Percentiles rank a stretch among this genome's conserved stretches.
Evolutionary conservation across 169 alveolate species (phyloP).

Genomic region (Plasmodium coatneyi): DNA sequence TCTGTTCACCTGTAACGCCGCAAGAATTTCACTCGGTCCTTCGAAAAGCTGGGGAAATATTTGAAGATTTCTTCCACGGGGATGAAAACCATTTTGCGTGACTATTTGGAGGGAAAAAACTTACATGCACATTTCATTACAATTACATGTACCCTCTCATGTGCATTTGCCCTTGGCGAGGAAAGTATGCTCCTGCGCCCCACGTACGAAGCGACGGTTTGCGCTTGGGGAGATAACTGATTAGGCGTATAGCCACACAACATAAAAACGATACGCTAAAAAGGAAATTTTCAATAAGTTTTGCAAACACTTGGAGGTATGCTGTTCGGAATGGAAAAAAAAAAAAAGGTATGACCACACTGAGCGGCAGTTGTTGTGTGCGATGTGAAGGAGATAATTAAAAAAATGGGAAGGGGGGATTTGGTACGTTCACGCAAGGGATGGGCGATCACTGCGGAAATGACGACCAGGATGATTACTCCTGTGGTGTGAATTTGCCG

Average conservation of each 20-base stretch:
- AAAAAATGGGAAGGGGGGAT: background rate
- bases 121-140: background rate
- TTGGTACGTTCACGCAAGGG: background rate
- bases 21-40: conserved; percentile 65
- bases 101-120: background rate
- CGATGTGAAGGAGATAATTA: background rate
- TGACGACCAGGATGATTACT: background rate
- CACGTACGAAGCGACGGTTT: background rate
- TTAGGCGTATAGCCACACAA: background rate
- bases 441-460: background rate
- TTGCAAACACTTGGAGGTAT: background rate
- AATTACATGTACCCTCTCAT: background rate
- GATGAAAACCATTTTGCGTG: conserved; percentile 69
- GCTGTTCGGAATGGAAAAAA: background rate
- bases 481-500: background rate
- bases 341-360: background rate
- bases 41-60: conserved; percentile 52
- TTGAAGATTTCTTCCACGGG: conserved; percentile 66
- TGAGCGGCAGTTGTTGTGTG: background rate
- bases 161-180: background rate
- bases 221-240: background rate
- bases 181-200: background rate
- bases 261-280: background rate
- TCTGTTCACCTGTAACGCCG: conserved; percentile 71
- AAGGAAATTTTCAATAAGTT: background rate